Percentiles rank a stretch among this genome's conserved stretches.
These are phyloP conservation scores for Stropharia rugosoannulata DNA, from an alignment of 768 basidiomycete genomes.

Conservation along the genomic window DNA sequence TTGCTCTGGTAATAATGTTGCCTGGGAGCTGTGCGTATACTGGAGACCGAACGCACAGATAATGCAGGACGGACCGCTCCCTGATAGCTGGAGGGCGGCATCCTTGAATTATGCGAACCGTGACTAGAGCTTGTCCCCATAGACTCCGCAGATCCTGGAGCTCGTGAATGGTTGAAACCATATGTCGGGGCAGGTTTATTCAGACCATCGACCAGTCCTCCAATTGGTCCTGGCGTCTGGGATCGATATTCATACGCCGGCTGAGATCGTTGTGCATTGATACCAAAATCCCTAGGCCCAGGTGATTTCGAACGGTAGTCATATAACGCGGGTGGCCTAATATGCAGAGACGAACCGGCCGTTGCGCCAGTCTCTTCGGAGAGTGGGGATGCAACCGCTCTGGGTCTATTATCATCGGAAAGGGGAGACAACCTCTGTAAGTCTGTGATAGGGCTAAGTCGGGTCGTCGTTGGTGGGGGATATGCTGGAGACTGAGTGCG, in stretches of 20 bases:
- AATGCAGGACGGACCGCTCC: background rate
- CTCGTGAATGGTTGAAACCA: background rate
- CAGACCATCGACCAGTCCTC: background rate
- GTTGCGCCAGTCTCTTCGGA: background rate
- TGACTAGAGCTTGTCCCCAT: background rate
- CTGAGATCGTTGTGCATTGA: too few species aligned
- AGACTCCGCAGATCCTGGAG: background rate
- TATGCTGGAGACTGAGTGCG: background rate
- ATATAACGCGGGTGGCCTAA: background rate
- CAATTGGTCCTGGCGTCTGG: background rate
- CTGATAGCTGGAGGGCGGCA: conserved; percentile 1
- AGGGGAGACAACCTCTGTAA: background rate
- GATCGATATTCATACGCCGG: too few species aligned
- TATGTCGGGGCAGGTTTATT: background rate
- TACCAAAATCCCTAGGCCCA: too few species aligned
- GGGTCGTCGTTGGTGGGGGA: background rate
- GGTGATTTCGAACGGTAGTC: background rate
- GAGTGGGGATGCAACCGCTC: background rate
- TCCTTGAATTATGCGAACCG: background rate
- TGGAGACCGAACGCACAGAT: conserved; percentile 20
- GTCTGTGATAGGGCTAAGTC: background rate
- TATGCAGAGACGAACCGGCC: background rate
- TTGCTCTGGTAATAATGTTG: conserved; percentile 16
- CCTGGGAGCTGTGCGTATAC: conserved; percentile 15
- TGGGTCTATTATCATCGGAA: background rate